Conservation (phyloP, 768 basidiomycete genomes). For the Hebeloma cylindrosporum region DNA sequence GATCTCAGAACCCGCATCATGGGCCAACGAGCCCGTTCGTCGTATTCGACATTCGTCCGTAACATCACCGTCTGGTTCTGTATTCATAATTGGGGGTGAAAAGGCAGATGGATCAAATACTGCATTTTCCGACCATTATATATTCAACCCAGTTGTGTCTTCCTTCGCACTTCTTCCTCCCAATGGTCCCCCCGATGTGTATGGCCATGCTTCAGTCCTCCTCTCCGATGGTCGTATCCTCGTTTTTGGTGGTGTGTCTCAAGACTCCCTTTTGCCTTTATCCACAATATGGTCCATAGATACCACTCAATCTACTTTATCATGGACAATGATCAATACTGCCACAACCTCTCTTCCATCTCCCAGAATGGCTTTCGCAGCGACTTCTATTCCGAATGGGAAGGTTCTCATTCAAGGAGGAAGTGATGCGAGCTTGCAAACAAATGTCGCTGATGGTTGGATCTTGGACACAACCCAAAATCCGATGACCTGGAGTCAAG, state of each 20-base stretch:
- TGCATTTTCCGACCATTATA: slow-evolving; percentile 62
- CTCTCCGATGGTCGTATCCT: slow-evolving; percentile 68
- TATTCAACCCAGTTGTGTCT: slow-evolving; percentile 50
- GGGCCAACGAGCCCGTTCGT: slow-evolving; percentile 68
- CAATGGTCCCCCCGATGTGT: slow-evolving; percentile 64
- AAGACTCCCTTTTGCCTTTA: slow-evolving; percentile 51
- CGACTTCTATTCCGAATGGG: slow-evolving; percentile 47
- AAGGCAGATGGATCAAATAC: slow-evolving; percentile 75
- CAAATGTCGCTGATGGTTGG: slow-evolving; percentile 67
- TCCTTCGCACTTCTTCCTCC: slow-evolving; percentile 58
- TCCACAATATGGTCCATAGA: slow-evolving; percentile 64
- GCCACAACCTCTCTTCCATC: slow-evolving; percentile 43
- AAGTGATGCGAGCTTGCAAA: slow-evolving; percentile 54
- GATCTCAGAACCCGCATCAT: slow-evolving; percentile 45
- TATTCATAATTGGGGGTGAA: slow-evolving; percentile 80
- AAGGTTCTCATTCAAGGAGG: slow-evolving; percentile 81
- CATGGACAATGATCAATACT: slow-evolving; percentile 52
- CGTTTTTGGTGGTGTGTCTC: slow-evolving; percentile 72
- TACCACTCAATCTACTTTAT: slow-evolving; percentile 42
- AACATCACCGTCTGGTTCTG: slow-evolving; percentile 43
- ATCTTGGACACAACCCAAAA: slow-evolving; percentile 56
- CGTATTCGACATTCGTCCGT: slow-evolving; percentile 75
- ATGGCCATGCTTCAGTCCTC: slow-evolving; percentile 72
- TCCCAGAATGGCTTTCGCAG: slow-evolving; percentile 65
- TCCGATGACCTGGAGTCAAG: slow-evolving; percentile 60